Conservation (phyloP, 192 early-diverging fungal species). For the Coemansia sp. region DNA sequence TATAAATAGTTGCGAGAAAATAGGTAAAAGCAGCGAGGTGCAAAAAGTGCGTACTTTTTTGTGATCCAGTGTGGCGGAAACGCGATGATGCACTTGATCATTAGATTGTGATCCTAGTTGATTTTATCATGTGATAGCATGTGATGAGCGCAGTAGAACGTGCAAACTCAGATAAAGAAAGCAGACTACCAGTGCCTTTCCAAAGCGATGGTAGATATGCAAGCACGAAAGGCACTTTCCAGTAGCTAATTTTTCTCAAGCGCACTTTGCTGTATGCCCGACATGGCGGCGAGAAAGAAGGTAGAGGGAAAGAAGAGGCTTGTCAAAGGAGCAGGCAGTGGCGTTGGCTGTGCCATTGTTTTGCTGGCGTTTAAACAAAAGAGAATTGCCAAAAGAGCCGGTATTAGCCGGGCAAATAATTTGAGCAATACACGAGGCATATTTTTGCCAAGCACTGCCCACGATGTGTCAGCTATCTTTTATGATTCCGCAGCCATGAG, state of each 20-base stretch:
- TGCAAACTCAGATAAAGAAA: background rate
- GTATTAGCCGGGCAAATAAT: background rate
- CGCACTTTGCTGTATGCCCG: background rate
- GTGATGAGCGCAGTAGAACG: background rate
- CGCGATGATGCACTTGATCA: background rate
- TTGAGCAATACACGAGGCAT: background rate
- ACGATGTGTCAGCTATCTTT: background rate
- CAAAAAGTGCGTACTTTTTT: background rate
- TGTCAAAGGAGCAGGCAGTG: background rate
- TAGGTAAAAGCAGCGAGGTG: background rate
- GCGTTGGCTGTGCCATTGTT: background rate
- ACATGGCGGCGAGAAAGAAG: background rate
- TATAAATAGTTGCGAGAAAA: background rate
- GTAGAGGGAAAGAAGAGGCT: background rate
- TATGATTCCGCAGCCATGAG: background rate
- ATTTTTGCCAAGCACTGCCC: background rate
- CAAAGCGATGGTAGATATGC: background rate
- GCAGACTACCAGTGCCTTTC: background rate
- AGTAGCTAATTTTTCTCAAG: background rate
- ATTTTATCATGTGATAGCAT: background rate
- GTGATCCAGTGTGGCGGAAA: background rate
- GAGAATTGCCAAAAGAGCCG: background rate
- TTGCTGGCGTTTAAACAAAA: background rate
- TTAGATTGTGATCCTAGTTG: background rate
- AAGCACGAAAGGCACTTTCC: background rate